phyloP scores from a whole-genome alignment of 2,329 filamentous ascomycete genomes.

The Lachnellula hyalina region DNA sequence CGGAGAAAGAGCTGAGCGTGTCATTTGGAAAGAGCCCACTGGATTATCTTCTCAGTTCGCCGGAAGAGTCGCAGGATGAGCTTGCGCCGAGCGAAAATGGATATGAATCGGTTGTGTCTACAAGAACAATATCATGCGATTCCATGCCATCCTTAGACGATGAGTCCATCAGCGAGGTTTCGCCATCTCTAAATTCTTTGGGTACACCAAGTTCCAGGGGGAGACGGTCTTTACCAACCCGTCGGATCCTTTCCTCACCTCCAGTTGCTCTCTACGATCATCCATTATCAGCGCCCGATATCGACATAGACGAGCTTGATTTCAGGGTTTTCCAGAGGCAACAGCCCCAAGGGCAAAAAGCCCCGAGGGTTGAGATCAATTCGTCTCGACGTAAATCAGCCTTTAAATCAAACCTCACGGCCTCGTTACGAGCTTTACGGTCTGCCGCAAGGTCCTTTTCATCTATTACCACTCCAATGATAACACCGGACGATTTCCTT shows the following conservation, averaged over 20 bases:
- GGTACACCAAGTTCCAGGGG: conserved; percentile 31
- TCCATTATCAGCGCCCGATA: conserved; percentile 40
- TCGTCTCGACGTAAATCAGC: conserved; percentile 34
- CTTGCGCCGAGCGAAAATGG: conserved; percentile 46
- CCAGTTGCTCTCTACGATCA: conserved; percentile 46
- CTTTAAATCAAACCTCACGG: conserved; percentile 66
- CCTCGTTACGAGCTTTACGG: conserved; percentile 56
- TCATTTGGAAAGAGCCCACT: conserved; percentile 50
- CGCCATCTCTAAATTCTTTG: conserved; percentile 25
- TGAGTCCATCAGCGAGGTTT: conserved; percentile 42
- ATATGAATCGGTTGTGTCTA: conserved; percentile 47
- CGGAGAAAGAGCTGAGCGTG: conserved; percentile 49
- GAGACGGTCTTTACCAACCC: conserved; percentile 38
- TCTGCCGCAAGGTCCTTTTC: conserved; percentile 61
- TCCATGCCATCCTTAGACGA: conserved; percentile 54
- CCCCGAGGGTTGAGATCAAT: conserved; percentile 4
- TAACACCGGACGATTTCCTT: conserved; percentile 61
- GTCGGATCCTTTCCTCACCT: conserved; percentile 49
- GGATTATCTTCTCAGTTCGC: conserved; percentile 54
- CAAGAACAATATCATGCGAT: conserved; percentile 52
- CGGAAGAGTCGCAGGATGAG: conserved; percentile 49
- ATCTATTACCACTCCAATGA: conserved; percentile 55
- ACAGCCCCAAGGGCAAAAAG: conserved; percentile 13
- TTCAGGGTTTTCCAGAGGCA: conserved; percentile 41
- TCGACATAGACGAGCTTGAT: conserved; percentile 42